Conservation (phyloP, 2,329 filamentous ascomycete genomes). For the Colletotrichum navitas region DNA sequence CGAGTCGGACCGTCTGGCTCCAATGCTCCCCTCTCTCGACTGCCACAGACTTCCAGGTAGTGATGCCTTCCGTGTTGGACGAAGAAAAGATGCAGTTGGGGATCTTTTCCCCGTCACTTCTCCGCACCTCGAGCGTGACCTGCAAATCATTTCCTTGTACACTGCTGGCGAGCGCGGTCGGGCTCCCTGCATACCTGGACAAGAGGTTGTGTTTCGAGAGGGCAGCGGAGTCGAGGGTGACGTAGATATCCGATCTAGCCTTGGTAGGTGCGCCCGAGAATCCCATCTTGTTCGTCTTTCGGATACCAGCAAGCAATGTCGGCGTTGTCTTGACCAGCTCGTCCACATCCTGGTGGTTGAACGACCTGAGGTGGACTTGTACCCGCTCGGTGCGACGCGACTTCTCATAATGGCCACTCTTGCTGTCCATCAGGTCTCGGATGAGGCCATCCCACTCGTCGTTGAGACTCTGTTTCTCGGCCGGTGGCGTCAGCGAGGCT, state of each 20-base stretch:
- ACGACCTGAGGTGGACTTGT: conserved; percentile 83
- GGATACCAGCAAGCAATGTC: conserved; percentile 84
- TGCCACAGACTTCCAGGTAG: conserved; percentile 89
- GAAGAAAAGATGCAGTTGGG: conserved; percentile 89
- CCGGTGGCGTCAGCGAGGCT: conserved; percentile 64
- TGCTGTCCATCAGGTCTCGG: conserved; percentile 78
- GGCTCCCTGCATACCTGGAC: conserved; percentile 78
- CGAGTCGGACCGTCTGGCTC: conserved; percentile 89
- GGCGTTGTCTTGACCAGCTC: conserved; percentile 86
- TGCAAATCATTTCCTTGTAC: conserved; percentile 82
- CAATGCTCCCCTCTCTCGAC: conserved; percentile 84
- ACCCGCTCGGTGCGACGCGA: conserved; percentile 80
- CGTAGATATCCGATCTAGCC: conserved; percentile 91
- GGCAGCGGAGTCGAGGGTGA: conserved; percentile 85
- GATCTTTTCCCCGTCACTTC: conserved; percentile 81
- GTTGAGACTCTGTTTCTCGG: conserved; percentile 69
- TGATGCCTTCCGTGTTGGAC: conserved; percentile 82
- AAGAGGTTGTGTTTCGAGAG: conserved; percentile 80
- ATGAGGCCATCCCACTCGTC: conserved; percentile 82
- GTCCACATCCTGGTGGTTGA: conserved; percentile 83
- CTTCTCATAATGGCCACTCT: conserved; percentile 80
- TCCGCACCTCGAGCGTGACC: conserved; percentile 88
- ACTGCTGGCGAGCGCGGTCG: conserved; percentile 75
- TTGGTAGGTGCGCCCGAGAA: conserved; percentile 93
- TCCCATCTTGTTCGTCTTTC: conserved; percentile 87